These are phyloP conservation scores for Chaetomidium leptoderma DNA, from an alignment of 495 filamentous ascomycete species.

Conservation along the genomic window DNA sequence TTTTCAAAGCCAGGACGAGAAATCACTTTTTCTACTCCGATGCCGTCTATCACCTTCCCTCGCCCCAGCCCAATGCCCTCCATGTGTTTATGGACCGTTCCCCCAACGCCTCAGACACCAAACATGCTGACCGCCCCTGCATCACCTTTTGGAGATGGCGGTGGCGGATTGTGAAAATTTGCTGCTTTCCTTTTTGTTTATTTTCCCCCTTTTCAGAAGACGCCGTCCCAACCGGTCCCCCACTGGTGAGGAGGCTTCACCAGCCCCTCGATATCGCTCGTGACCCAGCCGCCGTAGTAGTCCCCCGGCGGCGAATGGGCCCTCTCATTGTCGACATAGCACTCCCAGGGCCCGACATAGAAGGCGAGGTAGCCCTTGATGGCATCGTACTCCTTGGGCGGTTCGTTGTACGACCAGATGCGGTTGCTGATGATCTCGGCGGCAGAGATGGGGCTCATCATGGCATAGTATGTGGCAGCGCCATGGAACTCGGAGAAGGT, in stretches of 20 bases:
- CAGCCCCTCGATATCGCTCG: constrained; percentile 51
- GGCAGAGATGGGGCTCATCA: constrained; percentile 32
- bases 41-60: constrained; percentile 16
- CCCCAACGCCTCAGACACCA: constrained; percentile 20
- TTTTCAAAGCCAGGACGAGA: background rate
- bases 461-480: constrained; percentile 49
- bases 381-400: constrained; percentile 42
- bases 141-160: constrained; percentile 1
- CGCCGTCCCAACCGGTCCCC: constrained; percentile 25
- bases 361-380: constrained; percentile 52
- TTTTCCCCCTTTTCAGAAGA: constrained; percentile 1
- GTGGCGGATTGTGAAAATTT: constrained; percentile 12
- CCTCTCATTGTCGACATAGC: constrained; percentile 57
- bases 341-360: constrained; percentile 55
- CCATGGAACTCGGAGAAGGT: constrained; percentile 58
- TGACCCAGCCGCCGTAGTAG: constrained; percentile 58
- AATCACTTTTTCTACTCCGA: constrained; percentile 13
- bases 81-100: constrained; percentile 17
- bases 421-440: constrained; percentile 43
- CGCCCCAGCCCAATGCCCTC: constrained; percentile 12
- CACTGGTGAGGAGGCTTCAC: constrained; percentile 46
- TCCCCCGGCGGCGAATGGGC: constrained; percentile 54
- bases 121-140: constrained; percentile 18
- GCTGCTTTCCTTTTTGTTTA: background rate
- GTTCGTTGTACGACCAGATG: constrained; percentile 53